These are phyloP conservation scores for Coemansia sp. DNA, from an alignment of 192 early-diverging fungal species.

Conservation along the genomic window DNA sequence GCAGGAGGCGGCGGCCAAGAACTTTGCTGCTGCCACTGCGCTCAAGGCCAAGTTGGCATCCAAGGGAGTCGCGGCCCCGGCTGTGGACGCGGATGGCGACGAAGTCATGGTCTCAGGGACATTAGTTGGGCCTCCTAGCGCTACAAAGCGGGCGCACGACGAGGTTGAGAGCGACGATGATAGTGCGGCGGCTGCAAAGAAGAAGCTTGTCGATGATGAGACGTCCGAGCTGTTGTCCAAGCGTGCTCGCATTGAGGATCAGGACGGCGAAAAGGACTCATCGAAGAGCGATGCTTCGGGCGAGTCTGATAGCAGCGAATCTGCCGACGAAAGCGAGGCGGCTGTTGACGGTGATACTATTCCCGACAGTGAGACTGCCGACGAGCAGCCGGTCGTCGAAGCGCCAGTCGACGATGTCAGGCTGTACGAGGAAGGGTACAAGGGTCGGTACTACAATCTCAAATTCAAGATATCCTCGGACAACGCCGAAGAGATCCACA, in stretches of 20 bases:
- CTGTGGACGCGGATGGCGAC: constrained; percentile 11
- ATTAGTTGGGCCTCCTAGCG: not conserved
- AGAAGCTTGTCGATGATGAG: constrained; percentile 9
- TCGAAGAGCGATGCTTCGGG: constrained; percentile 18
- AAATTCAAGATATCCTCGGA: constrained; percentile 67
- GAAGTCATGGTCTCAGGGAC: constrained; percentile 25
- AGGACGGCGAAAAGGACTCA: constrained; percentile 27
- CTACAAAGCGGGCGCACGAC: constrained; percentile 53
- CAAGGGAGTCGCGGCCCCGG: not conserved
- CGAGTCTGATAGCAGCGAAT: constrained; percentile 28
- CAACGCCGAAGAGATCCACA: constrained; percentile 54
- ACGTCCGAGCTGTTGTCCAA: constrained; percentile 13
- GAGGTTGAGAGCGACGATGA: constrained; percentile 43
- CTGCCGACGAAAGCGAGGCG: constrained; percentile 61
- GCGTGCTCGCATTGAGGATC: constrained; percentile 16
- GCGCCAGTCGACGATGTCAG: constrained; percentile 54
- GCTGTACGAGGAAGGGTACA: constrained; percentile 79
- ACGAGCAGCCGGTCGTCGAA: not conserved
- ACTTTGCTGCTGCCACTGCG: constrained; percentile 61
- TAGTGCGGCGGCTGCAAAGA: not conserved
- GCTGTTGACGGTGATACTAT: constrained; percentile 55
- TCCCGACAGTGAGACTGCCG: constrained; percentile 9
- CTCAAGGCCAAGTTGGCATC: constrained; percentile 62
- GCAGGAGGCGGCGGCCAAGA: constrained; percentile 27
- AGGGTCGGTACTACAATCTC: constrained; percentile 67